Evolutionary conservation across 257 asterid genomes (phyloP).

Genomic region (Jaltomata sinuosa): DNA sequence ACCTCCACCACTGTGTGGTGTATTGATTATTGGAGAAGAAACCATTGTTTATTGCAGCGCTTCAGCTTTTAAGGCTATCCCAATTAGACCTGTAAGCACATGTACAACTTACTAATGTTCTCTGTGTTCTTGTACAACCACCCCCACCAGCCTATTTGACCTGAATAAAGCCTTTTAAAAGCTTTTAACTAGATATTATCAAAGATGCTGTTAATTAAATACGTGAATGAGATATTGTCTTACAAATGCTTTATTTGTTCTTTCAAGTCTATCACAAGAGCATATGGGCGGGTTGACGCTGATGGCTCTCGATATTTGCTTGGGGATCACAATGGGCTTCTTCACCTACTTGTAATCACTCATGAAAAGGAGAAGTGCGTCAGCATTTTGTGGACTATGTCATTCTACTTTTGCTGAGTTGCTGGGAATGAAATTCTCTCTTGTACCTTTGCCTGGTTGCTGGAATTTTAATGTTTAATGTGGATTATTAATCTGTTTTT

Average conservation of each 20-base stretch:
- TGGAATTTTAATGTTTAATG: neutral
- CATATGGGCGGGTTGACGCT: slow-evolving; percentile 90
- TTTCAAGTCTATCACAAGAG: slow-evolving; percentile 61
- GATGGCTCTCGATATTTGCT: slow-evolving; percentile 88
- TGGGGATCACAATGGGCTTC: slow-evolving; percentile 84
- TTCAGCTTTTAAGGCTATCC: slow-evolving; percentile 75
- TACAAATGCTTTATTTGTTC: slow-evolving; percentile 12
- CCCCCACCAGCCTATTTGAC: slow-evolving; percentile 2
- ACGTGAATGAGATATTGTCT: neutral
- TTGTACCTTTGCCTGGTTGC: neutral
- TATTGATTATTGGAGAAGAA: slow-evolving; percentile 90
- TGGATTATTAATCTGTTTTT: slow-evolving; percentile 1
- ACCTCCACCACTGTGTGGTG: slow-evolving; percentile 93
- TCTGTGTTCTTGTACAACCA: neutral
- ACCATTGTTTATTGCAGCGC: slow-evolving; percentile 87
- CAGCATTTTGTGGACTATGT: slow-evolving; percentile 3
- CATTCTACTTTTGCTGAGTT: neutral
- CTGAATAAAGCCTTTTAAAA: neutral
- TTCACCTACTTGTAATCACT: slow-evolving; percentile 77
- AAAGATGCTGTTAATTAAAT: neutral
- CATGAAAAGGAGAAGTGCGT: slow-evolving; percentile 88
- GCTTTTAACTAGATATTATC: neutral
- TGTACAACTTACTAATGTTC: slow-evolving; percentile 4
- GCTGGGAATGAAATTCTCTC: neutral
- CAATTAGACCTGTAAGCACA: slow-evolving; percentile 68